phyloP scores from a whole-genome alignment of 2,329 filamentous ascomycete species.

The Paecilomyces fulvus region DNA sequence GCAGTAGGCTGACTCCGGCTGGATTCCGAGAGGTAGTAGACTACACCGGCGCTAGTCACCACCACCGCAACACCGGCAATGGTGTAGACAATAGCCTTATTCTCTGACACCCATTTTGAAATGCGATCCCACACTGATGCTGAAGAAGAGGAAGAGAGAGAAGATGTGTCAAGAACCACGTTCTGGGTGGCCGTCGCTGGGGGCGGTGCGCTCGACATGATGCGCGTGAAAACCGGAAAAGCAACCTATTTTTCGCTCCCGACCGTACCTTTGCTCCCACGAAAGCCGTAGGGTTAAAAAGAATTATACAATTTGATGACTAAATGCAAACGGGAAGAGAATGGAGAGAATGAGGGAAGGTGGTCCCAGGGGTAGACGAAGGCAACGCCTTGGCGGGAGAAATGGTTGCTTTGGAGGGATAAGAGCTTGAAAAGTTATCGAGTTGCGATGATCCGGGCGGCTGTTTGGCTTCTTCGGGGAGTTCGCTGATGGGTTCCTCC shows the following conservation, averaged over 20 bases:
- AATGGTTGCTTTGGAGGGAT: neutral
- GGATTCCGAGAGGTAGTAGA: conserved; percentile 72
- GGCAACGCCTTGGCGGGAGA: neutral
- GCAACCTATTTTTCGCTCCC: conserved; percentile 1
- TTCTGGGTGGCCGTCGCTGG: conserved; percentile 27
- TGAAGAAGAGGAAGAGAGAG: conserved; percentile 41
- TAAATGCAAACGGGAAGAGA: neutral
- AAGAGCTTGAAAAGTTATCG: neutral
- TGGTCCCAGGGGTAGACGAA: neutral
- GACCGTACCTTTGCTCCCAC: neutral
- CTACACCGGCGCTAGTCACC: conserved; percentile 79
- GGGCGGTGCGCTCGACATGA: conserved; percentile 33
- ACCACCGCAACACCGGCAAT: conserved; percentile 91
- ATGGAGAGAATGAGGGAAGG: neutral
- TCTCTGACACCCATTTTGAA: conserved; percentile 85
- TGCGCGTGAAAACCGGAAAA: conserved; percentile 16
- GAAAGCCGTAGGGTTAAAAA: neutral
- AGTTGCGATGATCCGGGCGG: neutral
- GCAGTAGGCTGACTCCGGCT: conserved; percentile 30
- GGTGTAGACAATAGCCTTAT: conserved; percentile 93
- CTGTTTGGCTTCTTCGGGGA: neutral
- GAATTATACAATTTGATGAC: neutral
- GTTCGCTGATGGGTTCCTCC: neutral
- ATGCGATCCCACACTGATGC: conserved; percentile 81
- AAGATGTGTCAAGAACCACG: conserved; percentile 32